These are phyloP conservation scores for Cryptococcus jaspeensis DNA, from an alignment of 1,284 basidiomycete genomes.

Conservation along the genomic window DNA sequence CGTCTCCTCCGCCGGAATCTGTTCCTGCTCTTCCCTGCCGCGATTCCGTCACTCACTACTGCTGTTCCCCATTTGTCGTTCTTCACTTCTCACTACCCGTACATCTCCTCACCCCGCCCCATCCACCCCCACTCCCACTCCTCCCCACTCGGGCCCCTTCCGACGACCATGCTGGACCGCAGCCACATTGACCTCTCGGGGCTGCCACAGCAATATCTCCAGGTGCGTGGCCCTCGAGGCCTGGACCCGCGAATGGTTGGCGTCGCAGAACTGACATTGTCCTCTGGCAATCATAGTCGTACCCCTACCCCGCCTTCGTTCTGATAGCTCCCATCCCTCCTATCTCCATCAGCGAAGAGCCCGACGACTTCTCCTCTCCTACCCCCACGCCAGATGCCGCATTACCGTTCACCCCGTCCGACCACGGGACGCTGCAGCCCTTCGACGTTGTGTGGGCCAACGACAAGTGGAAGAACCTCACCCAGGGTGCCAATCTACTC, in stretches of 20 bases:
- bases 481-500: slow-evolving; percentile 22
- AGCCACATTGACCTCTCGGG: not conserved
- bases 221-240: slow-evolving; percentile 22
- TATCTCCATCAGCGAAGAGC: slow-evolving; percentile 4
- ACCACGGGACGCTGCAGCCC: slow-evolving; percentile 18
- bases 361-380: slow-evolving; percentile 10
- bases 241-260: not conserved
- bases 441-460: slow-evolving; percentile 39
- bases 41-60: too few relatives aligned
- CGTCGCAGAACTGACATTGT: not conserved
- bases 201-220: slow-evolving; percentile 34
- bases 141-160: too few relatives aligned
- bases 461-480: slow-evolving; percentile 29
- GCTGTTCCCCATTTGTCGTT: not conserved
- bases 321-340: slow-evolving; percentile 34
- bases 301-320: slow-evolving; percentile 44
- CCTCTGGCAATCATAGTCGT: slow-evolving; percentile 19
- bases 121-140: not conserved
- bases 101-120: not conserved
- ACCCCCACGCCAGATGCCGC: slow-evolving; percentile 6
- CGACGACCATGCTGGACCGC: not conserved
- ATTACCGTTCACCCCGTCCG: slow-evolving; percentile 23
- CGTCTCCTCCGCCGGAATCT: too few relatives aligned
- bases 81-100: not conserved
- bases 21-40: too few relatives aligned